Evolutionary conservation across 2,329 filamentous ascomycete genomes (phyloP).

Genomic region (Annulohypoxylon truncatum): DNA sequence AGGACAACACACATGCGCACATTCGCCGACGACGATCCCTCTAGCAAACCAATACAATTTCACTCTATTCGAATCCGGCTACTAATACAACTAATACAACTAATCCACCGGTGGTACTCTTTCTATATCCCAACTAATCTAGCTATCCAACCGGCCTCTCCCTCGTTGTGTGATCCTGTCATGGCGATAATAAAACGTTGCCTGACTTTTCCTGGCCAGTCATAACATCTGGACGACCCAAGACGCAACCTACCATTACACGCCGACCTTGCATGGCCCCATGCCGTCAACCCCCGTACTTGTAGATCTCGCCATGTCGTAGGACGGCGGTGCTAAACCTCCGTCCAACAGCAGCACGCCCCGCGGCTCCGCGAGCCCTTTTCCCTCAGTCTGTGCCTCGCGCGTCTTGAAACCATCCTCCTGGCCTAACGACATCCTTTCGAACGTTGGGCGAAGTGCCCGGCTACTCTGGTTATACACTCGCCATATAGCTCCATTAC

Average conservation of each 20-base stretch:
- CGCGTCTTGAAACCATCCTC: conserved; percentile 5
- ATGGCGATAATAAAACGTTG: conserved; percentile 32
- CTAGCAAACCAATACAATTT: conserved; percentile 1
- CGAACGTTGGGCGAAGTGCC: conserved; percentile 10
- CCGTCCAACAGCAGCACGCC: conserved; percentile 31
- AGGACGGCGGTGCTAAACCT: conserved; percentile 32
- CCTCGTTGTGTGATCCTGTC: conserved; percentile 18
- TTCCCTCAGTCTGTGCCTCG: background rate
- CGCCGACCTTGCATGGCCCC: conserved; percentile 39
- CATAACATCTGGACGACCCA: conserved; percentile 18
- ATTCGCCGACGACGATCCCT: background rate
- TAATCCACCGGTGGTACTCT: background rate
- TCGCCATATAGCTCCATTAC: conserved; percentile 25
- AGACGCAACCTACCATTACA: conserved; percentile 41
- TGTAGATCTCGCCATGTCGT: conserved; percentile 38
- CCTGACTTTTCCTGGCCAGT: conserved; percentile 28
- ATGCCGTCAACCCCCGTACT: conserved; percentile 27
- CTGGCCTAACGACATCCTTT: conserved; percentile 22
- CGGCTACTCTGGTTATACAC: conserved; percentile 14
- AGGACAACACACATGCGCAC: background rate
- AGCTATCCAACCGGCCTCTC: background rate
- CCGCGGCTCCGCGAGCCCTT: conserved; percentile 25
- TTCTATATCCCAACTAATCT: conserved; percentile 3
- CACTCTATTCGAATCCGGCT: background rate
- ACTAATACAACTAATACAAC: background rate